Evolutionary conservation across 1,284 basidiomycete genomes (phyloP), one percentile per base, ranked within the genome.

Genomic region (Apiotrichum sp.): DNA sequence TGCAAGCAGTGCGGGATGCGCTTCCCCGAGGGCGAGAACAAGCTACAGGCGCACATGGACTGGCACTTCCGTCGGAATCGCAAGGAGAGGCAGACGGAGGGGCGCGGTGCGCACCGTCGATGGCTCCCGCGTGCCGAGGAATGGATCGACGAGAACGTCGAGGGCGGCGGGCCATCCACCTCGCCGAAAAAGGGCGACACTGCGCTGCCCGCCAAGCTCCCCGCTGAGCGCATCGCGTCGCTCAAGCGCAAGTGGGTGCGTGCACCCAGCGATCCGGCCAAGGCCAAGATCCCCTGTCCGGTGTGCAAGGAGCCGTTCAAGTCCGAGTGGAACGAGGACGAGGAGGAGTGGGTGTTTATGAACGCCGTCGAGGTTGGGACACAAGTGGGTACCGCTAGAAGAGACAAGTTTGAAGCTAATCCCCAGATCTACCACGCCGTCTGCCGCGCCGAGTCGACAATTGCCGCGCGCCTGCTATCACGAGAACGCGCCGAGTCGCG

Each of bases 271-370:
- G 78, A 80, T 36, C 81, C 88, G 22, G 89, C 86, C 63, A 85
- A 90, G 73, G 89, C 93, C 71, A 85, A 87, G 53, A 86, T 57
- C 62, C 86, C 88, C 44, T 99, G 96, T 79, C 92, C 92, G 14
- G 91, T 99, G 62, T 98, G 96, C 83, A 96, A 97, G 80, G 96
- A 99, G 76, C 77, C 76, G 53, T 83, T 98, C 76, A 90, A 91
- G 79, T 85, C 86, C 62, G 95, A 98, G 77, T 98, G 91, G 76
- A 79, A 86, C 57, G 93, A 98, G 71, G 93, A 97, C 54, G 93
- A 96, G 61, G 96, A 98, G 78, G 96, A 98, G 65, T 98, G 95
- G 93, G 87, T 98, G 16, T 99, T 93, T 91, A 83, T 82, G 67
- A 97, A 98, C 71, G 92, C 93, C 0, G 80, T 93, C 31, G 83